Conservation (phyloP, 2,329 filamentous ascomycete species). For the Sclerotinia nivalis region DNA sequence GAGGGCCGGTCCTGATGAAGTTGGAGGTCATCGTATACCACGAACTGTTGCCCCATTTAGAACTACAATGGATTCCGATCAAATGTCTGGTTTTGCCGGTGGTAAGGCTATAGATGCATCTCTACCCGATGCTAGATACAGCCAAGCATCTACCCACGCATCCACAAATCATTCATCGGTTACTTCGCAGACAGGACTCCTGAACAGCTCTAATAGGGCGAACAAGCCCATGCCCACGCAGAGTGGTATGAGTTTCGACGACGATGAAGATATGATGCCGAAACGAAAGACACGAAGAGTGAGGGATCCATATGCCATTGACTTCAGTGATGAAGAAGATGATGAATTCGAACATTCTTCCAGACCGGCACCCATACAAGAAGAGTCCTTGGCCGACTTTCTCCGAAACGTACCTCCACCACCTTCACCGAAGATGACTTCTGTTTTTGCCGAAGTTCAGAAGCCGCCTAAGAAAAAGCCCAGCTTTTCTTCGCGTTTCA, state of each 20-base stretch:
- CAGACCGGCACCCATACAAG: slow-evolving; percentile 39
- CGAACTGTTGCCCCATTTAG: slow-evolving; percentile 83
- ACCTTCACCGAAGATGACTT: slow-evolving; percentile 45
- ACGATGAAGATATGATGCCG: slow-evolving; percentile 53
- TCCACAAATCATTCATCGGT: slow-evolving; percentile 45
- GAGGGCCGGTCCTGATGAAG: slow-evolving; percentile 69
- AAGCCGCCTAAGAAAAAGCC: slow-evolving; percentile 54
- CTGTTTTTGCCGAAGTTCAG: slow-evolving; percentile 29
- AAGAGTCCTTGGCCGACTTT: slow-evolving; percentile 75
- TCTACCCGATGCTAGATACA: slow-evolving; percentile 56
- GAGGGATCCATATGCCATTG: slow-evolving; percentile 91
- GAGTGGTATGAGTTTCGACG: slow-evolving; percentile 30
- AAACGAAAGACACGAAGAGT: slow-evolving; percentile 75
- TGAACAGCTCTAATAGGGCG: slow-evolving; percentile 45
- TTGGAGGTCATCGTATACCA: slow-evolving; percentile 70
- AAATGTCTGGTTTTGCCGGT: slow-evolving; percentile 58
- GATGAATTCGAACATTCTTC: slow-evolving; percentile 38
- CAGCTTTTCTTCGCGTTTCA: slow-evolving; percentile 62
- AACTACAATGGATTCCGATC: slow-evolving; percentile 82
- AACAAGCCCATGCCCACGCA: slow-evolving; percentile 40
- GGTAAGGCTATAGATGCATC: slow-evolving; percentile 59
- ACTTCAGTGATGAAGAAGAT: slow-evolving; percentile 56
- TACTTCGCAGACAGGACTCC: slow-evolving; percentile 73
- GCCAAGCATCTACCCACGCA: slow-evolving; percentile 43
- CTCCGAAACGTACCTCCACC: slow-evolving; percentile 69